These are phyloP conservation scores for Lagerstroemia speciosa DNA, from an alignment of 345 rosid species.

Conservation along the genomic window DNA sequence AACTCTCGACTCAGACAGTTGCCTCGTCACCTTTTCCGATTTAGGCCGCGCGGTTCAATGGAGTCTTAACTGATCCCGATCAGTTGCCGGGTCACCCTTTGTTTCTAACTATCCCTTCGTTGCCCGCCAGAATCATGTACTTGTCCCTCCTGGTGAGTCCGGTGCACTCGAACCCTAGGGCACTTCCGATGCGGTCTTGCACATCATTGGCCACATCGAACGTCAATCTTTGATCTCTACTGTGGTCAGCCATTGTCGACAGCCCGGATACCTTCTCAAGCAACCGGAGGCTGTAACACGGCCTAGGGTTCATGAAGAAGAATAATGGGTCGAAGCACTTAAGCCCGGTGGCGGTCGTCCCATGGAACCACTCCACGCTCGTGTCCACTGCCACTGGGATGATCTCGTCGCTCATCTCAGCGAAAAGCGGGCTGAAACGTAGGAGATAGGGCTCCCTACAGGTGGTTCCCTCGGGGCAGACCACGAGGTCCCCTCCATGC, in stretches of 20 bases:
- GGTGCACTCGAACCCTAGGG: slow-evolving; percentile 56
- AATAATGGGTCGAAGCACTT: slow-evolving; percentile 67
- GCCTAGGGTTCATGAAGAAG: slow-evolving; percentile 56
- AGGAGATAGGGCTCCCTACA: slow-evolving; percentile 69
- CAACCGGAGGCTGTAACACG: slow-evolving; percentile 30
- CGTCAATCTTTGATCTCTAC: slow-evolving; percentile 20
- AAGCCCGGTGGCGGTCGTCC: slow-evolving; percentile 66
- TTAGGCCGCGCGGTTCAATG: too few relatives aligned
- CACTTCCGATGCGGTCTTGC: slow-evolving; percentile 44
- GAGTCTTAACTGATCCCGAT: too few relatives aligned
- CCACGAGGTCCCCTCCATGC: slow-evolving; percentile 49
- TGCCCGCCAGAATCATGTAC: slow-evolving; percentile 74
- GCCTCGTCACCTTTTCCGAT: too few relatives aligned
- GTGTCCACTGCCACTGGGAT: slow-evolving; percentile 51
- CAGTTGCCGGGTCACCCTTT: neutral
- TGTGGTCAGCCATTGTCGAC: slow-evolving; percentile 10
- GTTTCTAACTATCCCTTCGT: slow-evolving; percentile 33
- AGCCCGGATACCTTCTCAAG: slow-evolving; percentile 33
- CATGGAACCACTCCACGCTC: slow-evolving; percentile 47
- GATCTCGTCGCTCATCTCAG: slow-evolving; percentile 48
- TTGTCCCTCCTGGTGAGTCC: slow-evolving; percentile 62
- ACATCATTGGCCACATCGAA: slow-evolving; percentile 58
- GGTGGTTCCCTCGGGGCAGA: slow-evolving; percentile 87
- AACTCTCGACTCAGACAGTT: too few relatives aligned
- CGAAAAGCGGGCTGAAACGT: slow-evolving; percentile 67